Base-by-base conservation (phyloP, 2,329 filamentous ascomycete species). In the Endoconidiophora laricicola region DNA sequence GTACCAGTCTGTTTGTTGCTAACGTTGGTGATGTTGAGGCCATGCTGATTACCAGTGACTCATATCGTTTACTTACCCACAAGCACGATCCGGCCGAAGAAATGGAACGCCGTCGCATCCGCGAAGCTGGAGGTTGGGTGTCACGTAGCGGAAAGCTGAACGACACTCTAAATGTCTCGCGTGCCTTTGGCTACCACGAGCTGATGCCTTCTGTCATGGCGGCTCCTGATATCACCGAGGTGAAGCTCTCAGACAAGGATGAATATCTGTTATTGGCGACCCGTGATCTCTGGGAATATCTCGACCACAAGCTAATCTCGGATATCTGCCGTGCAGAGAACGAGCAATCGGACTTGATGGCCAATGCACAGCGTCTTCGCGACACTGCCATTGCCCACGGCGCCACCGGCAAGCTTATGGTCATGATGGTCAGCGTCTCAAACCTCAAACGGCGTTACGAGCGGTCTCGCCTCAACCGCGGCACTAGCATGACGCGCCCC, bases 301-400 rank as follows among this genome's bases (percentile, higher is more conserved):
- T 98, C 9, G 83, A 83, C 1, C 86, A 87, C 2, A 86, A 91
- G 49, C 76, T 96, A 49, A 83, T 94, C 6, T 87, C 94, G 22
- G 93, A 98, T 62, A 81, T 96, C 49, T 87, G 86, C 16, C 76
- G 88, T 54, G 29, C 29, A 33, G 29, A 33, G 29, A 83, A 83
- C 22, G 90, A 94, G 64, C 80, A 87, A 5, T 76, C 78, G 43
- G 90, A 98, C 62, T 72, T 95, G 42, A 98, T 98, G 91, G 77
- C 86, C 49, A 91, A 90, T 14, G 83, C 91, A 3, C 90, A 96
- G 62, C 94, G 94, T 66, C 74, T 98, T 29, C 80, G 91, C 52
- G 91, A 98, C 66, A 71, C 96, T 49, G 91, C 91, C 40, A 94
- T 98, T 61, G 86, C 90, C 1, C 96, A 95, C 62, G 91, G 91